These are phyloP conservation scores for Calonectria pseudoturangicola DNA, from an alignment of 2,329 filamentous ascomycete species.

Conservation along the genomic window DNA sequence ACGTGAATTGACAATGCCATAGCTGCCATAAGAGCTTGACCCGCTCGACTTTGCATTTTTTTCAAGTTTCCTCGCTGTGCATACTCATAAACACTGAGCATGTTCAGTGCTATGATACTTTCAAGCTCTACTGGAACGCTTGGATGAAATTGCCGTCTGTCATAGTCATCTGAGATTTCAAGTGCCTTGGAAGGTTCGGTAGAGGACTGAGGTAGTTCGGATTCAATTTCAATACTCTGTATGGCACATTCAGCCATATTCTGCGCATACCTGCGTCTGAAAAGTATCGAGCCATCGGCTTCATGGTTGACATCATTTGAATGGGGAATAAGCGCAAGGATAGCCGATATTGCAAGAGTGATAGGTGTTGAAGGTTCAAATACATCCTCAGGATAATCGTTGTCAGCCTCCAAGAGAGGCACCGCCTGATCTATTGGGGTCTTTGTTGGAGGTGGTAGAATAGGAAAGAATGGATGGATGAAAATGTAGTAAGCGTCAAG, in stretches of 20 bases:
- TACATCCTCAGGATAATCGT: neutral
- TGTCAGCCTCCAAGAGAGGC: neutral
- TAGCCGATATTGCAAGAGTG: conserved; percentile 6
- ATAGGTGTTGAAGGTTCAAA: conserved; percentile 14
- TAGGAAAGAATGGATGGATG: conserved; percentile 19
- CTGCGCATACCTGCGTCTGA: conserved; percentile 10
- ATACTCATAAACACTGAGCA: conserved; percentile 15
- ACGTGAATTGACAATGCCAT: conserved; percentile 11
- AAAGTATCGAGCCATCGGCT: neutral
- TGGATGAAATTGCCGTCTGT: neutral
- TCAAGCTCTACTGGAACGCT: neutral
- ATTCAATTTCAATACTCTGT: conserved; percentile 16
- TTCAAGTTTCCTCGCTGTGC: conserved; percentile 21
- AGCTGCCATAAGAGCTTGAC: neutral
- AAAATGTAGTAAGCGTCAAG: conserved; percentile 18
- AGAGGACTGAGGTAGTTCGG: conserved; percentile 5
- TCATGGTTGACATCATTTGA: neutral
- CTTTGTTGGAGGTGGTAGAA: neutral
- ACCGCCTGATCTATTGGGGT: neutral
- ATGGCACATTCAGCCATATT: conserved; percentile 18
- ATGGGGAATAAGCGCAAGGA: conserved; percentile 13
- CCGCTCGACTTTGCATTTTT: conserved; percentile 11
- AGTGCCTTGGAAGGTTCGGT: conserved; percentile 4
- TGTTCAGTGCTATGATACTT: conserved; percentile 15
- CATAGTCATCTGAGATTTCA: neutral